Evolutionary conservation across 257 asterid genomes (phyloP), one percentile per base, ranked within the genome.

Genomic region (Nyctanthes arbortristis): DNA sequence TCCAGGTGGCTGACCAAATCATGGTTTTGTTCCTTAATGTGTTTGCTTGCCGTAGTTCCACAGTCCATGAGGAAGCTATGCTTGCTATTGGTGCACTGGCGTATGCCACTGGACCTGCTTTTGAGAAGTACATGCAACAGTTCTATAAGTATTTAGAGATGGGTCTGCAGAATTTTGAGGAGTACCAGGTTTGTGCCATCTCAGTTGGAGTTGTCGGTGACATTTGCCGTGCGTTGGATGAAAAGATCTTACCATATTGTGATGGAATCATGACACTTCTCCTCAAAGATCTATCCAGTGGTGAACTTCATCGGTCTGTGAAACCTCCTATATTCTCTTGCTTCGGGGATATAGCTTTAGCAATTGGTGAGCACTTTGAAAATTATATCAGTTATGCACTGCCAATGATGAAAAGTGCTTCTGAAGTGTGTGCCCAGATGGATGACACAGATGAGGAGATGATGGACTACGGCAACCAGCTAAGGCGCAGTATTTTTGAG

Each of bases 151-250:
- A 87, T 79, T 57, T 91, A 60, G 96, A 87, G 73, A 91, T 85
- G 95, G 97, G 97, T 65, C 63, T 91, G 74, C 96, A 91, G 85
- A 91, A 91, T 77, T 89, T 85, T 16, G 95, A 82, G 78, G 97
- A 91, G 63, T 88, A 91, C 80, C 91, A 89, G 70, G 96, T 91
- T 64, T 91, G 97, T 59, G 81, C 96, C 63, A 82, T 89, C 76
- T 83, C 97, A 8, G 91, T 91, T n/a, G 97, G 96, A 31, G 97
- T 91, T 18, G 96, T 91, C 28, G 97, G 97, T 33, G 97, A 91
- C 69, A 85, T 91, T 33, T 85, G 86, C 29, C 89, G 96, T 58
- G 95, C 96, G 0, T 61, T 91, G 84, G 97, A 91, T 58, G 89
- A 82, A 45, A 87, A 91, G 76, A 66, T 91, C 52, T 73, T 91